Base-by-base conservation (phyloP, 305 asterid genomes). In the Caryopteris hybrid region DNA sequence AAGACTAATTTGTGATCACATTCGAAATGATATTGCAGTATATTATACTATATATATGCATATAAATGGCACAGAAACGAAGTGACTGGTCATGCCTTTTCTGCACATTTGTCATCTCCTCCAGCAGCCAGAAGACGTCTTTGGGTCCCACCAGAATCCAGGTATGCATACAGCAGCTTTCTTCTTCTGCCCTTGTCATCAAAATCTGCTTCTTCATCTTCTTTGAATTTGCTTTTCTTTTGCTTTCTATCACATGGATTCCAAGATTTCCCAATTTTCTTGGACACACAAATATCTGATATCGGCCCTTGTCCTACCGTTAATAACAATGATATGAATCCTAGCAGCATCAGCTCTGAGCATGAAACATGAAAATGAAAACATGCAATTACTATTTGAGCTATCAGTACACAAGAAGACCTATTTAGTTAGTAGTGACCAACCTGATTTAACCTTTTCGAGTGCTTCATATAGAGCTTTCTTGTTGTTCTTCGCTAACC, bases 401-500 rank as follows among this genome's bases (percentile, higher is more conserved):
- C 25, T 25, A 20, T 62, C 23, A 12, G 8, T 8, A 18, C 42
- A 17, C 10, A 8, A 22, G 60, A 42, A 23, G 11, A 38, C 23
- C 11, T 23, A 2, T 62, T n/a, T n/a, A n/a, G n/a, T n/a, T n/a
- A n/a, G 38, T 17, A 22, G 8, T 39, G 6, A 25, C 68, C 12
- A 36, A 85, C 91, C 91, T 55, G 91, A 77, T 82, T 86, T 86
- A 45, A 86, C 74, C 76, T 86, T 81, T 66, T 83, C 87, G 23
- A 86, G 84, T 45, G 89, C 85, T 77, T 83, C 87, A 18, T 75
- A 71, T 12, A 86, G 78, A 41, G 77, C 84, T 39, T 14, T 78
- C 45, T 74, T 80, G 76, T 80, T 69, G 36, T 72, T 78, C 77
- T 57, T 71, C 5, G 21, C 64, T 61, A 82, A 47, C 87, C 81